Base-by-base conservation (phyloP, 768 basidiomycete genomes). In the Xerocomus potaroensis region DNA sequence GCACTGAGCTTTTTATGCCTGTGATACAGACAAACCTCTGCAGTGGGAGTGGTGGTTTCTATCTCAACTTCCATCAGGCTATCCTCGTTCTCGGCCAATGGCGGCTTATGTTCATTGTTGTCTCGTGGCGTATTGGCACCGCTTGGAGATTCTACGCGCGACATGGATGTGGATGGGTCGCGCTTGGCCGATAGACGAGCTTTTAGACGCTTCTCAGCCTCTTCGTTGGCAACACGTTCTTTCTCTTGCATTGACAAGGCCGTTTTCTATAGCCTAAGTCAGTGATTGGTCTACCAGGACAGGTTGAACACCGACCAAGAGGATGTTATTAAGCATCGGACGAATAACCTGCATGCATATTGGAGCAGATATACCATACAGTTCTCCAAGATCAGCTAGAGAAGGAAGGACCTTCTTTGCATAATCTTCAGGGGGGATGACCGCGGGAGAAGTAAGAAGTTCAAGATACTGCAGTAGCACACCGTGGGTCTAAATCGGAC, bases 301-400 rank as follows among this genome's bases (percentile, higher is more conserved):
- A 7, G 2, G 24, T 27, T 4, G 11, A 34, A 37, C 1, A 69
- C 76, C 47, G 61, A 85, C 85, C 57, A 87, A 66, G 37, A 89
- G 68, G 23, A 74, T 68, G 8, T 70, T 69, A 52, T 87, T 80
- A 35, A 89, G 71, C 44, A 87, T 83, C 12, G 95, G 93, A 14
- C 96, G 81, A 31, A 91, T 78, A 47, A 98, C 85, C 61, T 94
- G 91, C 89, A 98, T 96, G 43, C 92, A 91, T 46, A 96, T 84
- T 11, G 88, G 80, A 30, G 87, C 81, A 48, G 83, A 81, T 36
- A 99, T 80, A 7, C 86, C 88, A 65, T 87, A 98, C 31, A 75
- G 73, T 42, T 77, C 72, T 43, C 83, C 83, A 8, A 98, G 76
- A 23, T 89, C 85, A 2, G 70, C 68, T 9, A 96, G 70, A 15